Evolutionary conservation across 495 filamentous ascomycete species (phyloP).

Genomic region (Aspergillus sclerotiicarbonarius): DNA sequence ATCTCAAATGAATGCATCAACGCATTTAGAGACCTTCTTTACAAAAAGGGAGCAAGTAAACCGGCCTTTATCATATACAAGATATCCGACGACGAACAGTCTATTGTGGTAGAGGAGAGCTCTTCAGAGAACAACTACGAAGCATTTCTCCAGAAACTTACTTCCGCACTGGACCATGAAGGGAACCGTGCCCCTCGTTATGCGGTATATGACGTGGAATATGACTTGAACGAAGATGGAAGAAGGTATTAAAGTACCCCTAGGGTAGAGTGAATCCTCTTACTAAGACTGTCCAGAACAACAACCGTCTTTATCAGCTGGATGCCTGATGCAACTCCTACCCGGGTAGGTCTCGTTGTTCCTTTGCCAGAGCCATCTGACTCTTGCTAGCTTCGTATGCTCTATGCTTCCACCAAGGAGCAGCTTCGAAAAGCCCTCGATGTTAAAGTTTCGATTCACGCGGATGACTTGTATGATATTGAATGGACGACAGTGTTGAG

Average conservation of each 20-base stretch:
- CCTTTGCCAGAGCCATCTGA: background rate
- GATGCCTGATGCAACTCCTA: conserved; percentile 7
- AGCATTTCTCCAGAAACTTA: conserved; percentile 10
- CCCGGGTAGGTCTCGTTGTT: background rate
- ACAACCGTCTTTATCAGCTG: conserved; percentile 11
- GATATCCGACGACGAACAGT: conserved; percentile 6
- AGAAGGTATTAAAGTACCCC: background rate
- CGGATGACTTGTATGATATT: conserved; percentile 7
- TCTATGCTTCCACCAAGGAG: conserved; percentile 15
- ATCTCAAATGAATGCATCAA: conserved; percentile 7
- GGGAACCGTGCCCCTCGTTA: conserved; percentile 9
- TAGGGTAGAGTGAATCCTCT: background rate
- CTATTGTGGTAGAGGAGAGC: conserved; percentile 3
- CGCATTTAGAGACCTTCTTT: conserved; percentile 2
- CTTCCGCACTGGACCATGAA: background rate
- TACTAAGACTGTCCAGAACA: conserved; percentile 1
- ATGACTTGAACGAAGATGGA: conserved; percentile 8
- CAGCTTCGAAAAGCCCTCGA: conserved; percentile 11
- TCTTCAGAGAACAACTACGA: conserved; percentile 10
- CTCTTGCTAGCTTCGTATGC: conserved; percentile 1
- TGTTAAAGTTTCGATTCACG: conserved; percentile 16
- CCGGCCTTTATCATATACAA: conserved; percentile 8
- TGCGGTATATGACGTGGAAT: conserved; percentile 14
- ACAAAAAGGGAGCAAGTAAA: conserved; percentile 1
- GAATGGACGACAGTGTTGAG: conserved; percentile 16